Evolutionary conservation across 495 filamentous ascomycete genomes (phyloP), one percentile per base, ranked within the genome.

Genomic region (Tuber brumale): DNA sequence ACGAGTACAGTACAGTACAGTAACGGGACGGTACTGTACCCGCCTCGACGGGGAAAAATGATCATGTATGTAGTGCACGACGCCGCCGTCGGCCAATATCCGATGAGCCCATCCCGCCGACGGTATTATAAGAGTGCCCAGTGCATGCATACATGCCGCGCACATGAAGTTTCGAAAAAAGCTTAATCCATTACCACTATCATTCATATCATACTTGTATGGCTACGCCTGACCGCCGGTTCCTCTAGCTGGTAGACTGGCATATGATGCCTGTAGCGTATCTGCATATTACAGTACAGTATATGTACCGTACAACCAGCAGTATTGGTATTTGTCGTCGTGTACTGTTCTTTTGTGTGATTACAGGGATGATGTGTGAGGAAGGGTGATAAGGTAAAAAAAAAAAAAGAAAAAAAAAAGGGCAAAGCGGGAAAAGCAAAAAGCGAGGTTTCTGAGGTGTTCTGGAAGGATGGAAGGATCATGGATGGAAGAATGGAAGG

Each of bases 401-500:
- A 57, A 57, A 3, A 27, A 27, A 14, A 27, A 23, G 0, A 10
- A 10, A n/a, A n/a, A n/a, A n/a, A 23, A 23, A 23, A 23, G 23
- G 18, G 44, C 27, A 39, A 48, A 37, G 57, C 23, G 71, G 4
- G 6, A 6, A 23, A 48, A 48, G 8, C 0, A 21, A 21, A 21
- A 46, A n/a, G 3, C 48, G 51, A 57, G n/a, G 70, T 74, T 74
- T 37, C 39, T 37, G 75, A 45, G 75, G 35, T 61, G 48, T 76
- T 76, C 75, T 76, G 9, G 76, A 76, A 75, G 74, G 12, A 46
- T 8, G 31, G n/a, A 41, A 14, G 43, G 43, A 44, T 44, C 43
- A 44, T 44, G 43, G 44, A 46, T 35, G 75, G 71, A 57, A 73
- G 37, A 70, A 51, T 42, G 18, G 39, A 45, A 72, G 23, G 69